These are phyloP conservation scores for Candida tibetensis DNA, from an alignment of 805 yeast species.

Conservation along the genomic window DNA sequence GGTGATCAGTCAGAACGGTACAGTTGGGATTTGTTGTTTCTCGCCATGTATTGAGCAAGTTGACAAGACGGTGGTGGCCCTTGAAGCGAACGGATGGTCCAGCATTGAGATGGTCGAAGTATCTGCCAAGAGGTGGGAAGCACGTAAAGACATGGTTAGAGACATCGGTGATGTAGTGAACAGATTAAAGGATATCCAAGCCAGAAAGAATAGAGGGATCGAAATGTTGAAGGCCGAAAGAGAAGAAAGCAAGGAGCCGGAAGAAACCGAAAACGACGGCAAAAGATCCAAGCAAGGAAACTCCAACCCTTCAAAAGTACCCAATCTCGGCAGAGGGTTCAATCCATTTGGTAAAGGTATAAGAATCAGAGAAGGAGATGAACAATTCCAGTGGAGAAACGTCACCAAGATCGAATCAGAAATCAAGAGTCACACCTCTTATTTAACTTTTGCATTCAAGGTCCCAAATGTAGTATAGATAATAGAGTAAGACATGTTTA, in stretches of 20 bases:
- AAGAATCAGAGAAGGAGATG: slow-evolving; percentile 86
- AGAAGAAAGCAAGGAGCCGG: slow-evolving; percentile 34
- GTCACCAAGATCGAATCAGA: slow-evolving; percentile 85
- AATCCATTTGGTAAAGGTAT: slow-evolving; percentile 93
- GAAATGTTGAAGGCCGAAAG: slow-evolving; percentile 37
- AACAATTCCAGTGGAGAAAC: slow-evolving; percentile 70
- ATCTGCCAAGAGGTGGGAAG: slow-evolving; percentile 81
- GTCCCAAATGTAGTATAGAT: slow-evolving; percentile 8
- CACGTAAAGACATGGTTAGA: slow-evolving; percentile 84
- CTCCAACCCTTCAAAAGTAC: slow-evolving; percentile 27
- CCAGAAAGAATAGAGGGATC: slow-evolving; percentile 61
- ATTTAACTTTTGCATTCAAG: slow-evolving; percentile 81
- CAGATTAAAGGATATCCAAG: slow-evolving; percentile 75
- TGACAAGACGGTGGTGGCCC: slow-evolving; percentile 72
- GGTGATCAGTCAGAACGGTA: slow-evolving; percentile 53
- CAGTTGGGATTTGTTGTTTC: slow-evolving; percentile 84
- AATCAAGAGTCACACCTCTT: slow-evolving; percentile 90
- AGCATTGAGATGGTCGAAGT: slow-evolving; percentile 90
- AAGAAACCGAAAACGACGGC: slow-evolving; percentile 13
- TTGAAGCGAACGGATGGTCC: slow-evolving; percentile 77
- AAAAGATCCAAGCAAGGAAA: slow-evolving; percentile 6
- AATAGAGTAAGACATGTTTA: not conserved
- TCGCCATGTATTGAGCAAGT: slow-evolving; percentile 99
- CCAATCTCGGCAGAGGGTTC: slow-evolving; percentile 49
- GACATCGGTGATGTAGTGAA: slow-evolving; percentile 73